Evolutionary conservation across 2,329 filamentous ascomycete species (phyloP), one percentile per base, ranked within the genome.

Genomic region (Nothophoma quercina): DNA sequence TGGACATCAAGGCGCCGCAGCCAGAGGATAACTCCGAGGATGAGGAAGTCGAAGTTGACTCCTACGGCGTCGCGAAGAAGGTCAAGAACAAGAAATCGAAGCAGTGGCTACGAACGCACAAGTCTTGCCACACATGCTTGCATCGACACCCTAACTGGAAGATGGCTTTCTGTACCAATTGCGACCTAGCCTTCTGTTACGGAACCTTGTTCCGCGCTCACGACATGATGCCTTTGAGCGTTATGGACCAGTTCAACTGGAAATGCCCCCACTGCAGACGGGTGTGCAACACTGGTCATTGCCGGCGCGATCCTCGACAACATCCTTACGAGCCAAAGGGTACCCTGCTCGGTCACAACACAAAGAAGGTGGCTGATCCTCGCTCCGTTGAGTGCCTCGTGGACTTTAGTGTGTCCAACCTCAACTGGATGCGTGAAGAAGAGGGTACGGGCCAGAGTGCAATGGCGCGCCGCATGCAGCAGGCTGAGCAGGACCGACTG

Each of bases 191-290:
- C 0, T 99, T 96, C 70, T 98, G 95, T 72, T 99, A 96, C 68
- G 93, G 93, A n/a, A 89, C 89, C 13, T 81, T 99, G 1, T 98
- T 92, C 75, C 83, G 95, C 48, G 93, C 91, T 0, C 96, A 96
- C 67, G 93, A 98, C 71, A 85, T 92, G 70, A 89, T 91, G 83
- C 95, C 95, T 0, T 86, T 93, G 64, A 81, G 85, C 16, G 85
- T 93, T 1, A 88, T 97, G 83, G 87, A 96, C 68, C 83, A 90
- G 58, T 84, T 87, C 59, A 80, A 87, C 39, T 99, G 95, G 93
- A 84, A 88, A 65, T 99, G 95, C 60, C 95, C 95, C 0, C 91
- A 88, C 67, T 99, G 95, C 70, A 80, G 84, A 18, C 86, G 87
- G 15, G 90, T 93, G 29, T 99, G 95, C 79, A 96, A 93, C 59